Percentiles rank a stretch among this genome's conserved stretches.
phyloP scores from a whole-genome alignment of 2,329 filamentous ascomycete species.

The Aureobasidium zeae region DNA sequence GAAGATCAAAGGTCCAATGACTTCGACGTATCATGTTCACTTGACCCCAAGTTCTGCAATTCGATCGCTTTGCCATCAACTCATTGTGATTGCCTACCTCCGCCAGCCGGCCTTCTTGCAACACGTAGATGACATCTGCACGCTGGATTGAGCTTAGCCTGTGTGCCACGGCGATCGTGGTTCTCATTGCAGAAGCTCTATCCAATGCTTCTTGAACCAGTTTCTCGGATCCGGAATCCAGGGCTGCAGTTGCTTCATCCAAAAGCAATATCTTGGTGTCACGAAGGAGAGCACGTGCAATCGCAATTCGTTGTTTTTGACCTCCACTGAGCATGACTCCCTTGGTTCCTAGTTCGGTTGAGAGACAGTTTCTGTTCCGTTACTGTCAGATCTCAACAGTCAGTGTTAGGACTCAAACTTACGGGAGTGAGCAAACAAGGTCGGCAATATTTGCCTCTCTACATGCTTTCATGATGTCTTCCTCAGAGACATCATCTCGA shows the following conservation, averaged over 20 bases:
- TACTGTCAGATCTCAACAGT: no score
- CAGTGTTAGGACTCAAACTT: no score
- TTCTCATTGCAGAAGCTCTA: constrained; percentile 27
- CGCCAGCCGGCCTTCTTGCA: constrained; percentile 41
- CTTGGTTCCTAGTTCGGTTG: no score
- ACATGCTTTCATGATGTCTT: constrained; percentile 29
- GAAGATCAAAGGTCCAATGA: no score
- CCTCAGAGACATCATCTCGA: constrained; percentile 21
- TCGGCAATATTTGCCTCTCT: constrained; percentile 37
- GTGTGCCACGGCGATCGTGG: constrained; percentile 39
- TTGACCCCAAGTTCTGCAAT: no score
- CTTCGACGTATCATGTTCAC: no score
- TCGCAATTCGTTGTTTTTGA: constrained; percentile 35
- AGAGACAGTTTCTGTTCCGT: no score
- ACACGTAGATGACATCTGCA: constrained; percentile 37
- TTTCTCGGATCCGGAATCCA: constrained; percentile 36
- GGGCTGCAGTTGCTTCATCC: constrained; percentile 36
- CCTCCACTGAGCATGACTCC: constrained; percentile 36
- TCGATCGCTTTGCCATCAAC: constrained; percentile 34
- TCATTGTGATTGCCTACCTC: constrained; percentile 43
- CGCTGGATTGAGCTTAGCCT: constrained; percentile 33
- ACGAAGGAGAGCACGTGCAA: constrained; percentile 36
- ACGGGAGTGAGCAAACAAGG: constrained; percentile 39
- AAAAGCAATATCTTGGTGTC: constrained; percentile 34
- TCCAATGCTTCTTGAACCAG: constrained; percentile 33